Conservation (phyloP, 1,284 basidiomycete genomes). For the Trametes polyzona region DNA sequence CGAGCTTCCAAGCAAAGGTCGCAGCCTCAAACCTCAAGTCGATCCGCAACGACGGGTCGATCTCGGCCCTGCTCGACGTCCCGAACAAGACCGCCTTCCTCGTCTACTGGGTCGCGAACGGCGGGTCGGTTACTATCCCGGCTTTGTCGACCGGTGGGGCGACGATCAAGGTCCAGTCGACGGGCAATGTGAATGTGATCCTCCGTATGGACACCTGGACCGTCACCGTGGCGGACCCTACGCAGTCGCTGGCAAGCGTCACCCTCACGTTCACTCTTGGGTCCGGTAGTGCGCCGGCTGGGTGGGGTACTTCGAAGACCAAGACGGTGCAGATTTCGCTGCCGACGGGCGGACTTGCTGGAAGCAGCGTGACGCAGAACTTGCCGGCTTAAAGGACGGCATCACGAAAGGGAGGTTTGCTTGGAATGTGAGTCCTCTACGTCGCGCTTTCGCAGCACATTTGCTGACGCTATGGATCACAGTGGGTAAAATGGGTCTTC, state of each 20-base stretch:
- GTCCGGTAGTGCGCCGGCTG: conserved; percentile 34
- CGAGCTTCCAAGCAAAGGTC: conserved; percentile 37
- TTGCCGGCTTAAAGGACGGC: conserved; percentile 13
- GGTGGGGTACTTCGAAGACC: conserved; percentile 37
- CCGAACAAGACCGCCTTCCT: conserved; percentile 33
- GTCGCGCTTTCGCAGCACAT: background rate
- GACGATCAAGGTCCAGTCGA: conserved; percentile 45
- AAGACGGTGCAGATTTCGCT: conserved; percentile 37
- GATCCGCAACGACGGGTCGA: conserved; percentile 41
- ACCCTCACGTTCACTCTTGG: conserved; percentile 39
- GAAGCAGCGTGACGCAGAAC: conserved; percentile 45
- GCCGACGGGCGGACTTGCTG: conserved; percentile 41
- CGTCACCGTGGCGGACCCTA: conserved; percentile 64
- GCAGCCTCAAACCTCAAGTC: conserved; percentile 35
- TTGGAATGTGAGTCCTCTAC: background rate
- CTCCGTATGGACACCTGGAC: conserved; percentile 46
- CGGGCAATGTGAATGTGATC: conserved; percentile 49
- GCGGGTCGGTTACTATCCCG: conserved; percentile 31
- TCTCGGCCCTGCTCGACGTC: conserved; percentile 41
- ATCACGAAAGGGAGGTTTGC: too few relatives aligned
- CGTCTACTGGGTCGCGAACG: conserved; percentile 41
- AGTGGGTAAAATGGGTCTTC: too few relatives aligned
- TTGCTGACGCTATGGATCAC: too few relatives aligned
- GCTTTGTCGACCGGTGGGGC: conserved; percentile 23
- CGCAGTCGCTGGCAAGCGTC: conserved; percentile 41